Percentiles rank a stretch among this genome's conserved stretches.
Evolutionary conservation across 1,284 basidiomycete species (phyloP).

Genomic region (Rhodotorula sp.): DNA sequence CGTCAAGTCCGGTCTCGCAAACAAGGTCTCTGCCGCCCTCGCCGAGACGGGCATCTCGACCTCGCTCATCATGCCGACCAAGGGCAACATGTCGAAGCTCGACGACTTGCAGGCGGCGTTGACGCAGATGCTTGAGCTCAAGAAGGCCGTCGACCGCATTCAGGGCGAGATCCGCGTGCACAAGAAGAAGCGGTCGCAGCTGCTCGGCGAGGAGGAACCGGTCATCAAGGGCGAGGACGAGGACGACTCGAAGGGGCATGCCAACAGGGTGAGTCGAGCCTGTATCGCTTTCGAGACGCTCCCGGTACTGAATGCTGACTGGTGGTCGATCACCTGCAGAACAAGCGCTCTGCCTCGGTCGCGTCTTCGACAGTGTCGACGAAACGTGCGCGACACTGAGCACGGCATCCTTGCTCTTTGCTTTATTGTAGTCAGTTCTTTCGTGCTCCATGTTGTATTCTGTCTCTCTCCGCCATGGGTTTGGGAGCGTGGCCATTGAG

Average conservation of each 20-base stretch:
- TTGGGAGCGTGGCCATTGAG: too few species aligned
- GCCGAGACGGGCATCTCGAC: slow-evolving; percentile 72
- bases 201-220: slow-evolving; percentile 25
- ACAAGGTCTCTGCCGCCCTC: slow-evolving; percentile 68
- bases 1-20: slow-evolving; percentile 70
- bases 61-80: slow-evolving; percentile 86
- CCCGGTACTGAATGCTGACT: not conserved
- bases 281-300: too few species aligned
- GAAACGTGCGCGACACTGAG: slow-evolving; percentile 34
- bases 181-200: slow-evolving; percentile 63
- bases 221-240: slow-evolving; percentile 32
- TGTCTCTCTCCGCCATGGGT: too few species aligned
- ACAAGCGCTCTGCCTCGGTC: slow-evolving; percentile 32
- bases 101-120: slow-evolving; percentile 72
- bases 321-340: slow-evolving; percentile 1
- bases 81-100: slow-evolving; percentile 68
- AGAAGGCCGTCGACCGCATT: slow-evolving; percentile 78
- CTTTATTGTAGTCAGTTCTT: too few species aligned
- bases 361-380: slow-evolving; percentile 29
- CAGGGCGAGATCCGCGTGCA: slow-evolving; percentile 76
- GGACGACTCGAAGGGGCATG: slow-evolving; percentile 8
- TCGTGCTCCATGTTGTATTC: too few species aligned
- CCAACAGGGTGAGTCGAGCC: slow-evolving; percentile 28
- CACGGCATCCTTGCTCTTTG: too few species aligned
- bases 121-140: slow-evolving; percentile 73